Evolutionary conservation across 768 basidiomycete genomes (phyloP), one percentile per base, ranked within the genome.

Genomic region (Mycena polygramma): DNA sequence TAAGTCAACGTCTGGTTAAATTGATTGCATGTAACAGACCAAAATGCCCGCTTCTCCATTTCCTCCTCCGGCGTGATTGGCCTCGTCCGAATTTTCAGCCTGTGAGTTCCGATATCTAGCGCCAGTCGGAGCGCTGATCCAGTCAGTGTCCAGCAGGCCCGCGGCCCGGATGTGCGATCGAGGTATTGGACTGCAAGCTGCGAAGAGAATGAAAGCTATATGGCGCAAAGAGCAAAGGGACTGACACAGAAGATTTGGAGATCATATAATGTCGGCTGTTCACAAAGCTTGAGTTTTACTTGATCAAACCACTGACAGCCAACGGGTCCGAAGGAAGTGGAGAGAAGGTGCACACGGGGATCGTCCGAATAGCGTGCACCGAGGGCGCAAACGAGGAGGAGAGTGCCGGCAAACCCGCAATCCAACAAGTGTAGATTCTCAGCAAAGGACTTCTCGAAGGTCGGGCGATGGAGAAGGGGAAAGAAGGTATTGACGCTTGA

Each of bases 321-420:
- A 0, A 81, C 73, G 19, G 68, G 67, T 20, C 43, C 19, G 1
- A 57, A 10, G 22, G 35, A 30, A 30, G 30, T 30, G 19, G 2
- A 17, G 39, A 11, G 13, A 58, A 68, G 39, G 77, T 36, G 43
- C 9, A 88, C 83, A 2, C 87, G 78, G 0, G 82, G 79, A 74
- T 90, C 86, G 53, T 85, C 77, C 13, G 82, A 77, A 66, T 77
- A 87, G n/a, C 86, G 78, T 0, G 84, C 74, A 13, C 84, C 89
- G 63, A 85, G 76, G 0, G 90, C 89, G 71, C 86, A 87, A 0
- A 89, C 79, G 46, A 86, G 78, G 19, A 89, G 77, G 9, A 88
- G 81, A 1, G 82, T 76, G 1, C 76, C 66, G 0, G 80, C 79
- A 73, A 89, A 90, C 5, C 78, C 77, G 7, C 72, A 60, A 63